These are phyloP conservation scores for Aspergillus pseudonomiae DNA, from an alignment of 2,329 filamentous ascomycete genomes.

Conservation along the genomic window DNA sequence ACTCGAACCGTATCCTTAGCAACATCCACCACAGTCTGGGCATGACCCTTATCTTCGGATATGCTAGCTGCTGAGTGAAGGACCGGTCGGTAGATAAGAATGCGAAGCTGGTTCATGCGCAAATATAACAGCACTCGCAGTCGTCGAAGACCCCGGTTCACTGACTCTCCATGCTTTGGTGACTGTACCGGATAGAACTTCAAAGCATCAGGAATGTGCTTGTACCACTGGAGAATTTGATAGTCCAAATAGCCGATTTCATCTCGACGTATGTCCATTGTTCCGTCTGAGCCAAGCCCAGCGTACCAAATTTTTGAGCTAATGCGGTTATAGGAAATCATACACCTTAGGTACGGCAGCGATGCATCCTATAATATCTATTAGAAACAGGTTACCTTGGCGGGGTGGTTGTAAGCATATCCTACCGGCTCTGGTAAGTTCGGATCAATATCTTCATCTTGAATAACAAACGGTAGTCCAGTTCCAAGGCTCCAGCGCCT, in stretches of 20 bases:
- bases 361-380: slow-evolving; percentile 41
- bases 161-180: slow-evolving; percentile 49
- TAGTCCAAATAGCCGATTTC: slow-evolving; percentile 81
- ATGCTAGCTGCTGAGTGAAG: slow-evolving; percentile 84
- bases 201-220: slow-evolving; percentile 66
- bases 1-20: slow-evolving; percentile 67
- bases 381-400: slow-evolving; percentile 4
- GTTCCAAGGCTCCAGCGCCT: slow-evolving; percentile 88
- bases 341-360: slow-evolving; percentile 75
- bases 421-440: slow-evolving; percentile 76
- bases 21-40: slow-evolving; percentile 68
- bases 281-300: slow-evolving; percentile 70
- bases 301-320: slow-evolving; percentile 86
- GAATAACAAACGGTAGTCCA: slow-evolving; percentile 80
- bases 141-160: slow-evolving; percentile 69
- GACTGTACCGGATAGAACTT: slow-evolving; percentile 63
- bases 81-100: slow-evolving; percentile 84
- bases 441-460: slow-evolving; percentile 83
- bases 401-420: not conserved
- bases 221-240: slow-evolving; percentile 86
- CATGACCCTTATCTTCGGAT: slow-evolving; percentile 71
- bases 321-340: slow-evolving; percentile 82
- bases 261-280: slow-evolving; percentile 67
- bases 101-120: slow-evolving; percentile 86
- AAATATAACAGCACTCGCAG: slow-evolving; percentile 83